phyloP scores from a whole-genome alignment of 2,329 filamentous ascomycete species.

The Aspergillus phoenicis region DNA sequence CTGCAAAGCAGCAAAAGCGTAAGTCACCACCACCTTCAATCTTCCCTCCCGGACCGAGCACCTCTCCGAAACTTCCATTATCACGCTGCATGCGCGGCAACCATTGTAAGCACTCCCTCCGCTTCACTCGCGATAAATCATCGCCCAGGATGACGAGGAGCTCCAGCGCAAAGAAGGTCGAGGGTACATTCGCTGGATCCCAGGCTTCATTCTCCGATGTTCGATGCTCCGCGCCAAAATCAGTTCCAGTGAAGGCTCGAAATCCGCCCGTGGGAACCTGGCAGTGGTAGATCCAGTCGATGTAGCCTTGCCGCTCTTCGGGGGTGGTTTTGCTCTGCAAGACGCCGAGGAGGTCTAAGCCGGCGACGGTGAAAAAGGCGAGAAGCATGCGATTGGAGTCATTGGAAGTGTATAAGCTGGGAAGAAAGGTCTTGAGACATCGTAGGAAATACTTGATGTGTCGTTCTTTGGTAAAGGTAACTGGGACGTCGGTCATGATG shows the following conservation, averaged over 20 bases:
- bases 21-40: slow-evolving; percentile 82
- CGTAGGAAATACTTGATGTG: slow-evolving; percentile 93
- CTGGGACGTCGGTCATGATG: slow-evolving; percentile 29
- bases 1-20: slow-evolving; percentile 83
- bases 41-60: slow-evolving; percentile 60
- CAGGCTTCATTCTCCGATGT: slow-evolving; percentile 59
- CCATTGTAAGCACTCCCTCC: slow-evolving; percentile 71
- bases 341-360: slow-evolving; percentile 75
- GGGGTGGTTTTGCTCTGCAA: slow-evolving; percentile 58
- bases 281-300: slow-evolving; percentile 80
- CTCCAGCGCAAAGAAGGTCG: slow-evolving; percentile 85
- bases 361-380: slow-evolving; percentile 84
- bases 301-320: slow-evolving; percentile 59
- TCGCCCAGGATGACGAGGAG: slow-evolving; percentile 69
- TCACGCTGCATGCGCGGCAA: slow-evolving; percentile 72
- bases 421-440: slow-evolving; percentile 79
- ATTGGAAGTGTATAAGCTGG: slow-evolving; percentile 79
- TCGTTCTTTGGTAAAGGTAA: slow-evolving; percentile 52
- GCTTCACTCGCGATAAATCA: slow-evolving; percentile 66
- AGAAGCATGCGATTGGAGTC: slow-evolving; percentile 90
- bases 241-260: slow-evolving; percentile 75
- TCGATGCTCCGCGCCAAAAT: slow-evolving; percentile 52
- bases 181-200: slow-evolving; percentile 81
- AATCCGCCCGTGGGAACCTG: slow-evolving; percentile 89
- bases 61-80: slow-evolving; percentile 91